These are phyloP conservation scores for Chondrostereum purpureum DNA, from an alignment of 1,284 basidiomycete genomes.

Conservation along the genomic window DNA sequence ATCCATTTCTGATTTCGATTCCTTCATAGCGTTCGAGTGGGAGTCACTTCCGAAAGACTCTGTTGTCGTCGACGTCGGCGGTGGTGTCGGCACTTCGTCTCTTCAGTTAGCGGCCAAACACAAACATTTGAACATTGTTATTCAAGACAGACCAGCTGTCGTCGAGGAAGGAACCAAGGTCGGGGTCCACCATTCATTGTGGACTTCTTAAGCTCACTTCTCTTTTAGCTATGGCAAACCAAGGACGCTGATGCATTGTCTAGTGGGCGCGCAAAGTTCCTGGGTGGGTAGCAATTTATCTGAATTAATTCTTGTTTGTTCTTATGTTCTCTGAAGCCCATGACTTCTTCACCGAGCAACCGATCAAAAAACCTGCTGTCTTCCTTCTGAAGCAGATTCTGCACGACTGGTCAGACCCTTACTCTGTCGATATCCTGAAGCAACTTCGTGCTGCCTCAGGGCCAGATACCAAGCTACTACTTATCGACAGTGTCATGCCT, in stretches of 20 bases:
- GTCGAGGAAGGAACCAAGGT: conserved; percentile 13
- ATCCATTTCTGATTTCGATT: not conserved
- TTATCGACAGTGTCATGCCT: conserved; percentile 18
- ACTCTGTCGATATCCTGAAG: conserved; percentile 15
- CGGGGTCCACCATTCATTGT: not conserved
- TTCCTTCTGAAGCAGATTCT: conserved; percentile 18
- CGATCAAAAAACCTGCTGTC: conserved; percentile 16
- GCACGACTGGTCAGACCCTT: conserved; percentile 23
- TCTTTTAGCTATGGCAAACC: conserved; percentile 9
- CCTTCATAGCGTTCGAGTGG: conserved; percentile 15
- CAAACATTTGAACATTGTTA: conserved; percentile 17
- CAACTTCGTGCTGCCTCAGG: conserved; percentile 16
- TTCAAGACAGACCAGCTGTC: conserved; percentile 19
- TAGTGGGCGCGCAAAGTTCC: conserved; percentile 6
- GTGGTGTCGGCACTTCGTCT: conserved; percentile 17
- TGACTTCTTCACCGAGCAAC: conserved; percentile 21
- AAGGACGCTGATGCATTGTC: conserved; percentile 8
- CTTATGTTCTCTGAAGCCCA: too few relatives aligned
- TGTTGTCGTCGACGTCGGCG: conserved; percentile 2
- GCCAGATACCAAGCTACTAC: conserved; percentile 15
- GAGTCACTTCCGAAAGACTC: conserved; percentile 9
- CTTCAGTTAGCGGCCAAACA: conserved; percentile 14
- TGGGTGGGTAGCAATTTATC: conserved; percentile 5
- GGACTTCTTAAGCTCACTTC: not conserved
- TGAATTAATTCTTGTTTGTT: not conserved